Percentiles rank a stretch among this genome's conserved stretches.
phyloP scores from a whole-genome alignment of 352 stramenopile genomes.

The Globisporangium yorkense region DNA sequence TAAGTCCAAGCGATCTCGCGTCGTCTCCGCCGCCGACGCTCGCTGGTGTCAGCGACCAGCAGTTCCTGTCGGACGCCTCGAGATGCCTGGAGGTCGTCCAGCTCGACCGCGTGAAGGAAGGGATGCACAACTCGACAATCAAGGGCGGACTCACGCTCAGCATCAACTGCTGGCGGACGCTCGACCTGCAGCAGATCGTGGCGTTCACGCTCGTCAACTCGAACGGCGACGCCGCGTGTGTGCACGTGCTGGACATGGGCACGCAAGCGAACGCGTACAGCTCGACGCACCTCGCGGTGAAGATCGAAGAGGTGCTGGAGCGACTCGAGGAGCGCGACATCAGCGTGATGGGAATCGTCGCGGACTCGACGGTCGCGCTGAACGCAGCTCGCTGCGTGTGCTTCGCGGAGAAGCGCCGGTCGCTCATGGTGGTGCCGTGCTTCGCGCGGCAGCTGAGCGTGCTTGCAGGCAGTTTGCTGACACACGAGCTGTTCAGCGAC shows the following conservation, averaged over 20 bases:
- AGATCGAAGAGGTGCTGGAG: constrained; percentile 55
- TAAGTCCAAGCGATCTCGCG: not conserved
- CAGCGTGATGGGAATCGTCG: constrained; percentile 69
- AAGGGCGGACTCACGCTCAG: constrained; percentile 77
- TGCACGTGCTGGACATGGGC: constrained; percentile 52
- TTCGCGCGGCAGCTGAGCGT: constrained; percentile 47
- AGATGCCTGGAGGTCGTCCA: constrained; percentile 35
- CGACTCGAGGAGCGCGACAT: constrained; percentile 51
- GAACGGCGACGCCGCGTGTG: constrained; percentile 66
- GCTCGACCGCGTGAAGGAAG: constrained; percentile 74
- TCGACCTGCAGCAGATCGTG: constrained; percentile 61
- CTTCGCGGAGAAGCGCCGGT: constrained; percentile 22
- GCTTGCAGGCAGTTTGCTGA: constrained; percentile 51
- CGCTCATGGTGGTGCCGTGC: constrained; percentile 65
- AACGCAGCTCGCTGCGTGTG: constrained; percentile 54
- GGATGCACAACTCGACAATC: constrained; percentile 76
- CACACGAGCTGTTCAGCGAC: constrained; percentile 36
- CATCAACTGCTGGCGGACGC: constrained; percentile 58
- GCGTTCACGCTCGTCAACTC: constrained; percentile 75
- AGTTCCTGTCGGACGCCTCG: constrained; percentile 36
- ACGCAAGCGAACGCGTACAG: constrained; percentile 23
- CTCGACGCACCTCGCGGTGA: constrained; percentile 18
- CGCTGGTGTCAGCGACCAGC: constrained; percentile 18
- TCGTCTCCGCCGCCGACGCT: constrained; percentile 11
- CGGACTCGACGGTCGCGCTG: constrained; percentile 52